Evolutionary conservation across 2,329 filamentous ascomycete genomes (phyloP), one percentile per base, ranked within the genome.

Genomic region (Rhynchosporium agropyri): DNA sequence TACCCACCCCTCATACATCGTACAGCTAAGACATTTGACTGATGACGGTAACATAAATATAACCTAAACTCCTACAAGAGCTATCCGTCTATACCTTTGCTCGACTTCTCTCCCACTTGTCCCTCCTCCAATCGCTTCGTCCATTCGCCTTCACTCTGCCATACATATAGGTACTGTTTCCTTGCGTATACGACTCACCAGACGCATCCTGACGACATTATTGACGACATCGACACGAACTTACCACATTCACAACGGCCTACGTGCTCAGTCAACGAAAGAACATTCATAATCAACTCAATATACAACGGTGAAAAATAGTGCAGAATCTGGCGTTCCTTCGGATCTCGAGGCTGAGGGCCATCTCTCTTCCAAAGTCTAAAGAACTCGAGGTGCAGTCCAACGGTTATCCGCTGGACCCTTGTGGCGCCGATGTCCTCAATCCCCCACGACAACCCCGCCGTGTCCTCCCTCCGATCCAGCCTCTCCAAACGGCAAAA

Each of bases 391-490:
- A 62, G 42, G 50, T 54, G 62, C 63, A 60, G 61, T 65, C 61
- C 58, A 51, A 62, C 60, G 57, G 60, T 58, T 57, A 38, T 50
- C 46, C 61, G 62, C 64, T 67, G 55, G 64, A 66, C 61, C 40
- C 61, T 36, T 59, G 29, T 59, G 38, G 54, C 59, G 53, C 65
- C 65, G 53, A 70, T 70, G 69, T 68, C 68, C 59, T 68, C 66
- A 20, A 62, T 65, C 53, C 68, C 68, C 20, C 62, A 69, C 51
- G 64, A 61, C 53, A 65, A 63, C 48, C 54, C 64, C 31, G n/a
- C 68, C 29, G 42, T 65, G 36, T 45, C 64, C 9, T 61, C 64
- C 9, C 62, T 67, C 26, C 66, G 61, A 61, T 61, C 65, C 15
- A 42, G 61, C 13, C 45, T 63, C 33, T 56, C 61, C 33, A 69